phyloP scores from a whole-genome alignment of 306 rosid genomes.

The Prunus dulcis region DNA sequence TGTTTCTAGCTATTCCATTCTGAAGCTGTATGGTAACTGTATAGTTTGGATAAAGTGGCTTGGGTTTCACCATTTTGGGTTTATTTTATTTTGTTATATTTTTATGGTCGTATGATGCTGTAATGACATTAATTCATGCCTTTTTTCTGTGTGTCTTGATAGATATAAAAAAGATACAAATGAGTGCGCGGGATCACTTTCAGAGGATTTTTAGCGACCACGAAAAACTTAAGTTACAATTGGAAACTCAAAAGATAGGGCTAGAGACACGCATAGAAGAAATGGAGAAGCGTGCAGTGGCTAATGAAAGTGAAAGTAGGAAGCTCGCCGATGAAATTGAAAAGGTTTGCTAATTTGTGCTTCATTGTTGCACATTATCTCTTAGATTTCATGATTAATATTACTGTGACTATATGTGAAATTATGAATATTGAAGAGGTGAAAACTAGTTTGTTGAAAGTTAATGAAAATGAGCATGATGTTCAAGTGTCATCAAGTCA shows the following conservation, averaged over 20 bases:
- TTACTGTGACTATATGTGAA: background rate
- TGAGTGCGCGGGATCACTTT: constrained; percentile 82
- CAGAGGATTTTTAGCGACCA: constrained; percentile 79
- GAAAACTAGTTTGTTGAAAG: background rate
- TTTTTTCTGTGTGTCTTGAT: constrained; percentile 28
- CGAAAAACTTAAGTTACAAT: constrained; percentile 67
- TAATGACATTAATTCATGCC: constrained; percentile 20
- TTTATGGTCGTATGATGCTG: constrained; percentile 17
- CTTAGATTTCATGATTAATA: constrained; percentile 9
- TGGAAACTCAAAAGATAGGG: constrained; percentile 77
- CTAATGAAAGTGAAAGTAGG: constrained; percentile 74
- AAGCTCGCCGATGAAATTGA: constrained; percentile 75
- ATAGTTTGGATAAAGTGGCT: constrained; percentile 1
- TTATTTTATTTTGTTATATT: constrained; percentile 13
- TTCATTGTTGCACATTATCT: constrained; percentile 19
- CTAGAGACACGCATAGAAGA: constrained; percentile 67
- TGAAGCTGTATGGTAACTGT: background rate
- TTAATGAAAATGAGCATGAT: background rate
- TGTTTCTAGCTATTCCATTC: constrained; percentile 18
- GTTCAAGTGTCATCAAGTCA: background rate
- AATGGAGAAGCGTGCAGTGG: constrained; percentile 84
- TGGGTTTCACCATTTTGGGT: constrained; percentile 23
- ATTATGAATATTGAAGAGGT: background rate
- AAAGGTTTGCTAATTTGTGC: constrained; percentile 52
- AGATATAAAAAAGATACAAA: constrained; percentile 79